A percentile compares a stretch with the other conserved stretches of the same genome.
Evolutionary conservation across 352 stramenopile genomes (phyloP).

Genomic region (Saprolegnia diclina): DNA sequence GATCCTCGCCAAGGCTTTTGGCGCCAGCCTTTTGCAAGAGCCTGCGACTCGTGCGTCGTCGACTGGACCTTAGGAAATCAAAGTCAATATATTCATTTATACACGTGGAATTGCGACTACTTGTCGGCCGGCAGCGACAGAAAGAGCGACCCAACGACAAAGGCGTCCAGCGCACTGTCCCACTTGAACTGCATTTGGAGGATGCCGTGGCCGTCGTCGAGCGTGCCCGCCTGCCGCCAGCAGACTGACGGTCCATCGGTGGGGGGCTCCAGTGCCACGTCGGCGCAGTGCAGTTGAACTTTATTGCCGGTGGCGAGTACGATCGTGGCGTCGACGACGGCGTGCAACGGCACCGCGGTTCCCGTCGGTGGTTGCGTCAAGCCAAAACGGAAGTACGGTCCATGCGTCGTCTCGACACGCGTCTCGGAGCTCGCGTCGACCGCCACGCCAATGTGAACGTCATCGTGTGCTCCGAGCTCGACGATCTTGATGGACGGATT

Average conservation of each 20-base stretch:
- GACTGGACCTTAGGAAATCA: not conserved
- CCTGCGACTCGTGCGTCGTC: not conserved
- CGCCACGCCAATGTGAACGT: conserved; percentile 39
- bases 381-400: conserved; percentile 57
- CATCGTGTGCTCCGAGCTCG: conserved; percentile 43
- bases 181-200: conserved; percentile 71
- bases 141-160: conserved; percentile 47
- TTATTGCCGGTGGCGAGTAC: not conserved
- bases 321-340: conserved; percentile 14
- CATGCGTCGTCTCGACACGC: conserved; percentile 44
- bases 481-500: conserved; percentile 42
- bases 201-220: conserved; percentile 42
- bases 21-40: not conserved
- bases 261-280: not conserved
- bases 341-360: not conserved
- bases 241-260: not conserved
- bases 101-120: not conserved
- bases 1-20: not conserved
- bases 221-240: conserved; percentile 20
- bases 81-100: not conserved
- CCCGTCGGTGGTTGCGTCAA: conserved; percentile 23
- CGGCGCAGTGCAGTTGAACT: not conserved
- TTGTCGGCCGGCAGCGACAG: conserved; percentile 42
- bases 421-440: conserved; percentile 48
- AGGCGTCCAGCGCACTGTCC: conserved; percentile 30